Evolutionary conservation across 805 yeast genomes (phyloP).

Genomic region (Wickerhamomyces alni): DNA sequence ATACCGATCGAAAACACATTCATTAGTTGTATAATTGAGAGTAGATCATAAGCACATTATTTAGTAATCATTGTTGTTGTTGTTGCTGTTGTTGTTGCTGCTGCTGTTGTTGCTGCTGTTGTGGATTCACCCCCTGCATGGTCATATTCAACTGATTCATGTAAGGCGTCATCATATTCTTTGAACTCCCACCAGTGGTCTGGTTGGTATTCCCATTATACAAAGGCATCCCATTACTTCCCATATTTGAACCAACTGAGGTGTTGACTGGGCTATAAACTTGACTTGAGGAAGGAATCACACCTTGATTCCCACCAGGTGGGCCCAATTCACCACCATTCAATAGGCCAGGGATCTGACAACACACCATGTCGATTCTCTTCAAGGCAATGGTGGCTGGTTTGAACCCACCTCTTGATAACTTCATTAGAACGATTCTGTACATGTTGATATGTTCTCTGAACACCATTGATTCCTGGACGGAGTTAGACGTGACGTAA

Average conservation of each 20-base stretch:
- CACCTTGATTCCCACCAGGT: slow-evolving; percentile 22
- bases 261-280: too few species aligned
- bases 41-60: too few species aligned
- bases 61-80: too few species aligned
- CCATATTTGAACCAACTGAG: too few species aligned
- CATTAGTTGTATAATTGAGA: too few species aligned
- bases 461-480: slow-evolving; percentile 60
- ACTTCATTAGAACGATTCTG: slow-evolving; percentile 67
- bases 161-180: neutral
- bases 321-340: neutral
- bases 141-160: neutral
- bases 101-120: neutral
- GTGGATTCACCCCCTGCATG: neutral
- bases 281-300: slow-evolving; percentile 3
- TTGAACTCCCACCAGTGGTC: neutral
- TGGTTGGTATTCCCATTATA: neutral
- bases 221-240: too few species aligned
- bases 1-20: too few species aligned
- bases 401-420: slow-evolving; percentile 62
- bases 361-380: slow-evolving; percentile 64
- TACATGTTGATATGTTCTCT: slow-evolving; percentile 69
- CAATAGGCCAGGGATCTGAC: slow-evolving; percentile 65
- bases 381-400: slow-evolving; percentile 72
- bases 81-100: neutral
- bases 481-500: slow-evolving; percentile 55